These are phyloP conservation scores for Brachypodium distachyon DNA, from an alignment of 202 grass and related monocot species.

Conservation along the genomic window DNA sequence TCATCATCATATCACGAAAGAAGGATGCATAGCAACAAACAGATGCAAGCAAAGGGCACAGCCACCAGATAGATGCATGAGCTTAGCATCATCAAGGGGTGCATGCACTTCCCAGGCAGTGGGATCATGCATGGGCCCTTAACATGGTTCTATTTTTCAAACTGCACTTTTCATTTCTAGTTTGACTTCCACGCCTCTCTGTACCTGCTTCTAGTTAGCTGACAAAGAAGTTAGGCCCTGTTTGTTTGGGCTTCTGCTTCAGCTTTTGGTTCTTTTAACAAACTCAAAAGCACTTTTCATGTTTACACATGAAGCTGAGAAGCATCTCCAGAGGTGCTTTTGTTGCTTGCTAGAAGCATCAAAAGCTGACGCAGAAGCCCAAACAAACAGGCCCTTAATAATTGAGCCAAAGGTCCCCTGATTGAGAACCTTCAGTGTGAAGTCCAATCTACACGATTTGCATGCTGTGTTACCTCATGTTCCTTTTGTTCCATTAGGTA, in stretches of 20 bases:
- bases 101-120: slow-evolving; percentile 6
- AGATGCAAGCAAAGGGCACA: slow-evolving; percentile 23
- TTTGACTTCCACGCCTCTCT: background rate
- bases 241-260: no score
- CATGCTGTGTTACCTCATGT: background rate
- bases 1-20: slow-evolving; percentile 26
- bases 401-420: background rate
- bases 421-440: background rate
- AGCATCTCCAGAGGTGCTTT: no score
- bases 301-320: no score
- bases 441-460: no score
- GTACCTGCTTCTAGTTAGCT: background rate
- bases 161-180: background rate
- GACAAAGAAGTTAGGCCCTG: background rate
- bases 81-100: slow-evolving; percentile 7
- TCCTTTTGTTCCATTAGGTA: slow-evolving; percentile 10
- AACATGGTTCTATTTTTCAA: background rate
- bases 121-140: slow-evolving; percentile 24
- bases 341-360: no score
- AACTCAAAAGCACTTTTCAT: no score
- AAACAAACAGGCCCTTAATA: no score
- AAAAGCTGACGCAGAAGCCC: no score
- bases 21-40: background rate
- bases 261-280: no score
- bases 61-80: slow-evolving; percentile 6